Base-by-base conservation (phyloP, 148 eudicot species). In the Hydrangea macrophylla region DNA sequence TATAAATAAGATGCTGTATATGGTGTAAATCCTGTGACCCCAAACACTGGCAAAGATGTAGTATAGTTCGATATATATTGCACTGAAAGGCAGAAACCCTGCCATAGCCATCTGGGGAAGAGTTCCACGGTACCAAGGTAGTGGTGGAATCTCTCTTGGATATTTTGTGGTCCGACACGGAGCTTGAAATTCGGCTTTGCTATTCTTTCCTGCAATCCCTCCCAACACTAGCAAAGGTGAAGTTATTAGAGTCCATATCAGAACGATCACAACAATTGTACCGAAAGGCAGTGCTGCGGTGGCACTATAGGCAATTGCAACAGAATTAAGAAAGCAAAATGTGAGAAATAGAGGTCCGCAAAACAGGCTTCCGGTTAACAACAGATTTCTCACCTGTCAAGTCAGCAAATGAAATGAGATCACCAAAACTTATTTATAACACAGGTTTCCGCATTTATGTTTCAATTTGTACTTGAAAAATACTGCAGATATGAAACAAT, bases 1-100 rank as follows among this genome's bases (percentile, higher is more conserved):
- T 17, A 76, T 71, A 44, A 65, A 76, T 40, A 76, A 25, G 55
- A 76, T 76, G 61, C 68, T 53, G 59, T 65, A 65, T 65, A 65
- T 65, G 8, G 68, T 64, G 56, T 64, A 64, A 23, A 64, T 64
- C n/a, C 68, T 64, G 55, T 56, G 60, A 56, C 50, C 59, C 69
- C 69, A 65, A 22, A 65, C 59, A 53, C 69, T 65, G 10, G 45
- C 69, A 28, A 51, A 51, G 32, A 65, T 51, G 58, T 65, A 65
- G 20, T 65, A 65, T 8, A 65, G 37, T 35, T 65, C 69, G 22
- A 65, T 53, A 23, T 65, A 65, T 44, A 65, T 53, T 18, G 59
- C 69, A 33, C 45, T 51, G 39, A 51, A 65, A 45, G 69, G 69
- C 44, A 65, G 25, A 51, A 65, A 51, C 59, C 69, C 69, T n/a